Evolutionary conservation across 2,329 filamentous ascomycete species (phyloP).

Genomic region (Ophiocordyceps camponoti-floridani): DNA sequence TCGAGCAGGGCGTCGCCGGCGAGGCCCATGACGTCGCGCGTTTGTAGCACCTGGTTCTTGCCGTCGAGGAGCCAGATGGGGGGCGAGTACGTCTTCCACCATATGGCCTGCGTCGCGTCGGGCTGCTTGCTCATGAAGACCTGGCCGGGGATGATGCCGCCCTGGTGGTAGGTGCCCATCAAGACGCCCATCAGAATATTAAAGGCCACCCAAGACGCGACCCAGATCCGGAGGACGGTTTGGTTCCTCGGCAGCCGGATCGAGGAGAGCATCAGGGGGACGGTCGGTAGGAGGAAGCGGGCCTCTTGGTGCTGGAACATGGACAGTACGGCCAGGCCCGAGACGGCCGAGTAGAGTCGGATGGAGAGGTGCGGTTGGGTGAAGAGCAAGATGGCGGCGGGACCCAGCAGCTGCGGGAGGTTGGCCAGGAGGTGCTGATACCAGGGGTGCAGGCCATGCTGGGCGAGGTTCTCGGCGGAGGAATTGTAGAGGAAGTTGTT

Average conservation of each 20-base stretch:
- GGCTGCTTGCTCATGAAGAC: conserved; percentile 54
- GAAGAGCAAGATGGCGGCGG: conserved; percentile 45
- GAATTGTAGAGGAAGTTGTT: conserved; percentile 69
- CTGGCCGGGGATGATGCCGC: conserved; percentile 58
- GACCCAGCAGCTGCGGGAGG: conserved; percentile 51
- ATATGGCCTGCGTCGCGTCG: conserved; percentile 51
- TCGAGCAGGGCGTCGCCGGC: conserved; percentile 40
- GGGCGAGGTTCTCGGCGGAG: conserved; percentile 47
- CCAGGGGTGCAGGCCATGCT: conserved; percentile 61
- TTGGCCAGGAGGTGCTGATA: conserved; percentile 62
- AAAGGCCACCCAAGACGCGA: conserved; percentile 47
- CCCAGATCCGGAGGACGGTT: conserved; percentile 33
- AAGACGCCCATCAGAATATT: conserved; percentile 49
- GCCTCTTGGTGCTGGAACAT: conserved; percentile 67
- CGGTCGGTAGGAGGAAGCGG: conserved; percentile 56
- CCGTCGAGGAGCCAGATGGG: conserved; percentile 66
- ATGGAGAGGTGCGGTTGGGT: conserved; percentile 37
- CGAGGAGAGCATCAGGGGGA: conserved; percentile 62
- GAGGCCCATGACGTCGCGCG: conserved; percentile 58
- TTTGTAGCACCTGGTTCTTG: conserved; percentile 53
- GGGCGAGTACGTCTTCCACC: conserved; percentile 79
- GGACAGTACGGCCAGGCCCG: conserved; percentile 52
- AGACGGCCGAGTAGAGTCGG: conserved; percentile 55
- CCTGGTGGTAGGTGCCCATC: conserved; percentile 73
- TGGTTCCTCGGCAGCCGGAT: conserved; percentile 44